These are phyloP conservation scores for Obba rivulosa DNA, from an alignment of 768 basidiomycete genomes.

Conservation along the genomic window DNA sequence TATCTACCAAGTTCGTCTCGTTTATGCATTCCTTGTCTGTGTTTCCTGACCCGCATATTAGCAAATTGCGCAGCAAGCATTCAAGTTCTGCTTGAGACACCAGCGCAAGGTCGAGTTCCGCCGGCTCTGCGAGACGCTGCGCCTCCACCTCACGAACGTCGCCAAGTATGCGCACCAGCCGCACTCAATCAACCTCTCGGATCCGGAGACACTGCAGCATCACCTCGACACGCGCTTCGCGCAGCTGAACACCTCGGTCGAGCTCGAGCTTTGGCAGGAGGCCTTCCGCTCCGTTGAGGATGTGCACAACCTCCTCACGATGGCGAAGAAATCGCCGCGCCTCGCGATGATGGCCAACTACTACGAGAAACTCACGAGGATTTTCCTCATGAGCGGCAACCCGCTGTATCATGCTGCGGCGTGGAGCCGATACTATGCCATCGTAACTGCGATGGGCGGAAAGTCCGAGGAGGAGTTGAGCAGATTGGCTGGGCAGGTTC, in stretches of 20 bases:
- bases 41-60: conserved; percentile 24
- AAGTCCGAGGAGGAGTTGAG: conserved; percentile 74
- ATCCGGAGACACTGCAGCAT: conserved; percentile 90
- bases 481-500: conserved; percentile 83
- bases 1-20: conserved; percentile 78
- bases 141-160: conserved; percentile 90
- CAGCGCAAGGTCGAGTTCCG: conserved; percentile 96
- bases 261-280: conserved; percentile 98
- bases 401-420: conserved; percentile 95
- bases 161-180: conserved; percentile 93
- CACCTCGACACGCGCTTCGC: conserved; percentile 97
- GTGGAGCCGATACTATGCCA: conserved; percentile 80
- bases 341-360: conserved; percentile 98
- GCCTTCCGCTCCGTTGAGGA: conserved; percentile 98
- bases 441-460: conserved; percentile 67
- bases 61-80: conserved; percentile 96
- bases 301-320: conserved; percentile 89
- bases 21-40: conserved; percentile 1
- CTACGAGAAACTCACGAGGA: conserved; percentile 95
- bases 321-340: conserved; percentile 89
- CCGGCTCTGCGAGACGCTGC: conserved; percentile 91
- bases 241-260: conserved; percentile 93
- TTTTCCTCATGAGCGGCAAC: conserved; percentile 94
- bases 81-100: conserved; percentile 93
- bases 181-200: conserved; percentile 92